A percentile compares a stretch with the other conserved stretches of the same genome.
Evolutionary conservation across 169 alveolate species (phyloP).

Genomic region (Eimeria acervulina): DNA sequence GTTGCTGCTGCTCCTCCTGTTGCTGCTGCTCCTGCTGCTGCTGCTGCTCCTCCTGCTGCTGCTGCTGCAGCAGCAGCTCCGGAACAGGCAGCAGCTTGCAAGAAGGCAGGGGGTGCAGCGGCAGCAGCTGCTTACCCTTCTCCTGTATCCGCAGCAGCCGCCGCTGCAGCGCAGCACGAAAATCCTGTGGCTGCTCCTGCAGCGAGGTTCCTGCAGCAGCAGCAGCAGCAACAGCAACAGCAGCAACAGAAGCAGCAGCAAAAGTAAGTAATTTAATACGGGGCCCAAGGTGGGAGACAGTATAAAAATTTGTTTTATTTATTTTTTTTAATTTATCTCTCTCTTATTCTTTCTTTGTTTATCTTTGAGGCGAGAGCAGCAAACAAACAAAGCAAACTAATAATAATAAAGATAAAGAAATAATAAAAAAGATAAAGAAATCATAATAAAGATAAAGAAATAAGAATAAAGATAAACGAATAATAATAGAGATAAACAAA

Average conservation of each 20-base stretch:
- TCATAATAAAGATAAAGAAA: too few relatives aligned
- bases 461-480: too few relatives aligned
- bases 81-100: slow-evolving; percentile 6
- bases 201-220: slow-evolving; percentile 1
- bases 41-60: neutral
- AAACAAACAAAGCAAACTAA: too few relatives aligned
- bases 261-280: neutral
- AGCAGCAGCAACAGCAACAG: neutral
- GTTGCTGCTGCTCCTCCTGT: neutral
- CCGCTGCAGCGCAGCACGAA: slow-evolving; percentile 41
- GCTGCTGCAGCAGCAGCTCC: neutral
- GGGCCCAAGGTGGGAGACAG: neutral
- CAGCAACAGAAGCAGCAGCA: neutral
- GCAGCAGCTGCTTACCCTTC: slow-evolving; percentile 45
- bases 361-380: neutral
- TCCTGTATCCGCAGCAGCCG: slow-evolving; percentile 33
- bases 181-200: slow-evolving; percentile 11
- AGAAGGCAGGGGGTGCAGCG: slow-evolving; percentile 35
- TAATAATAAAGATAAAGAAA: too few relatives aligned
- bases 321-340: too few relatives aligned
- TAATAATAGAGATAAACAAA: too few relatives aligned
- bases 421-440: too few relatives aligned
- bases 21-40: slow-evolving; percentile 22
- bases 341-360: too few relatives aligned
- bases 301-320: too few relatives aligned